These are phyloP conservation scores for Alternaria consortialis DNA, from an alignment of 2,329 filamentous ascomycete species.

Conservation along the genomic window DNA sequence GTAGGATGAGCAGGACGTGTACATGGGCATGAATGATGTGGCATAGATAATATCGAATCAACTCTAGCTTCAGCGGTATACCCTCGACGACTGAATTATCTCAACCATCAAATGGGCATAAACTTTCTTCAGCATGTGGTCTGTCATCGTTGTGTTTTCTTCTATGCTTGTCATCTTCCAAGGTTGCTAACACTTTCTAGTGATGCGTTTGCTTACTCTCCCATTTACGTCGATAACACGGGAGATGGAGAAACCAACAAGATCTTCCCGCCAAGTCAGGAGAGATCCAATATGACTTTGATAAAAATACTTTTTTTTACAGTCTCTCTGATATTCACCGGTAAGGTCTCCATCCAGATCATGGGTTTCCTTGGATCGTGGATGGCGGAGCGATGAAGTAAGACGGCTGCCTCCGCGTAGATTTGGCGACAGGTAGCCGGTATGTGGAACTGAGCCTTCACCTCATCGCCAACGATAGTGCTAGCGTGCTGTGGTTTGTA, in stretches of 20 bases:
- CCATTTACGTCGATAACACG: too few relatives aligned
- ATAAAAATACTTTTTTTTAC: background rate
- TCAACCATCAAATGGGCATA: background rate
- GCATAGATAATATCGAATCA: slow-evolving; percentile 17
- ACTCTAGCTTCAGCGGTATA: slow-evolving; percentile 3
- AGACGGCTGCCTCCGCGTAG: background rate
- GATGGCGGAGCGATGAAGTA: background rate
- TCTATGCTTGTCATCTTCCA: too few relatives aligned
- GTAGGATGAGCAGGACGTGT: slow-evolving; percentile 20
- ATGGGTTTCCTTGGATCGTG: background rate
- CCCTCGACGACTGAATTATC: background rate
- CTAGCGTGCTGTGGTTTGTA: background rate
- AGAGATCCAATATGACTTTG: too few relatives aligned
- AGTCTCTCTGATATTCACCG: background rate
- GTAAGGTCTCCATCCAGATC: background rate
- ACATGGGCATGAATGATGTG: background rate
- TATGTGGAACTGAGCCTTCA: background rate
- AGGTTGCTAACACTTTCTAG: too few relatives aligned
- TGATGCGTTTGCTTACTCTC: too few relatives aligned
- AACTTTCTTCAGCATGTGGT: background rate
- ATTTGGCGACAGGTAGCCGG: background rate
- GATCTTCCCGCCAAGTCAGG: too few relatives aligned
- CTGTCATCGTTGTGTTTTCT: too few relatives aligned
- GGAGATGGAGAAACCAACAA: too few relatives aligned
- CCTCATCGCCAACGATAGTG: background rate